phyloP scores from a whole-genome alignment of 371 early-diverging fungal genomes.

The Mortierella sp. region DNA sequence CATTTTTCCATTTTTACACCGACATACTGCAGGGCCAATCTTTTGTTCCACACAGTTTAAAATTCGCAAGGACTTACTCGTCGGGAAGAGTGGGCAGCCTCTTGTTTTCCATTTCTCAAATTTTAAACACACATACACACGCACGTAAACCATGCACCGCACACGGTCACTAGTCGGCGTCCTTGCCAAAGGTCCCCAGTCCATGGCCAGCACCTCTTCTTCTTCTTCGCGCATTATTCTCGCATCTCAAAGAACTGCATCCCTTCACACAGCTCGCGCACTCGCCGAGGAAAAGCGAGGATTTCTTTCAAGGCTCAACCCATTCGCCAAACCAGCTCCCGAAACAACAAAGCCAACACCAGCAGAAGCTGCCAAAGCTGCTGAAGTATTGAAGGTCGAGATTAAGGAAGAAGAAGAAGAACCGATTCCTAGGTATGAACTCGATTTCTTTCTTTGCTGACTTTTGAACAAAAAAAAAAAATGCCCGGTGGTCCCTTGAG shows the following conservation, averaged over 20 bases:
- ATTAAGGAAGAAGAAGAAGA: slow-evolving; percentile 46
- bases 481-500: no score
- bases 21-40: no score
- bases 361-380: slow-evolving; percentile 11
- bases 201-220: background rate
- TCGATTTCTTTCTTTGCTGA: background rate
- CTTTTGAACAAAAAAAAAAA: background rate
- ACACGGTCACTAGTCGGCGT: slow-evolving; percentile 30
- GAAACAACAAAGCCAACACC: slow-evolving; percentile 7
- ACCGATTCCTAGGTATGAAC: slow-evolving; percentile 22
- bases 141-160: slow-evolving; percentile 11
- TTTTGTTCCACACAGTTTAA: no score
- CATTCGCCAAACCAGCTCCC: slow-evolving; percentile 33
- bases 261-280: slow-evolving; percentile 29
- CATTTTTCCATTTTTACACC: background rate
- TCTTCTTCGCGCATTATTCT: background rate
- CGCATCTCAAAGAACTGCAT: slow-evolving; percentile 9
- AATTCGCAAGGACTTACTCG: no score
- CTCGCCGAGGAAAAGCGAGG: slow-evolving; percentile 46
- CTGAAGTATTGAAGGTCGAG: slow-evolving; percentile 36
- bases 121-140: background rate
- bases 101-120: no score
- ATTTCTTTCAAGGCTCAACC: slow-evolving; percentile 52
- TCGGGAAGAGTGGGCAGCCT: no score
- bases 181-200: slow-evolving; percentile 11